phyloP scores from a whole-genome alignment of 108 stramenopile species.

The Cyclostephanos invisitatus region DNA sequence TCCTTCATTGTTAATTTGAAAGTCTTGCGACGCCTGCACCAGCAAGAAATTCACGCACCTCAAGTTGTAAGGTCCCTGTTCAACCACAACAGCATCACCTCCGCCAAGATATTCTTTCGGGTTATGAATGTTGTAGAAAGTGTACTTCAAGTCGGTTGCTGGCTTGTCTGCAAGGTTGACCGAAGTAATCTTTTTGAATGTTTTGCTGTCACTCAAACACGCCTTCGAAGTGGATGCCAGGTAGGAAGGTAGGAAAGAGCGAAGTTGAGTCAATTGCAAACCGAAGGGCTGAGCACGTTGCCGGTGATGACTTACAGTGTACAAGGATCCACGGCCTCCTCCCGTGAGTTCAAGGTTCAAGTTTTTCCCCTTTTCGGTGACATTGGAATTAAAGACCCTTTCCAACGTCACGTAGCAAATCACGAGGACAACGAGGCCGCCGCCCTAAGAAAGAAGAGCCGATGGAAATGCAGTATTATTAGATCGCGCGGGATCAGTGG shows the following conservation, averaged over 20 bases:
- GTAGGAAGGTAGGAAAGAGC: neutral
- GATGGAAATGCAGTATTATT: neutral
- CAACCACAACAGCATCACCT: slow-evolving; percentile 47
- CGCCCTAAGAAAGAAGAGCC: slow-evolving; percentile 21
- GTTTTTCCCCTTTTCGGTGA: slow-evolving; percentile 10
- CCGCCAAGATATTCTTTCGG: slow-evolving; percentile 54
- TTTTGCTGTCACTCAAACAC: slow-evolving; percentile 36
- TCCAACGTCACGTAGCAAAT: slow-evolving; percentile 34
- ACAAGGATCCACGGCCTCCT: slow-evolving; percentile 44
- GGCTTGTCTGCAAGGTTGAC: slow-evolving; percentile 50
- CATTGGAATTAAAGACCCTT: slow-evolving; percentile 16
- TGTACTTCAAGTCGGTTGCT: slow-evolving; percentile 43
- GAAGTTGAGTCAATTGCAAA: neutral
- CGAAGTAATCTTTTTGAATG: slow-evolving; percentile 43
- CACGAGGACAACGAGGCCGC: slow-evolving; percentile 43
- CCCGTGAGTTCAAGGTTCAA: slow-evolving; percentile 26
- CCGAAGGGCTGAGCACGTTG: neutral
- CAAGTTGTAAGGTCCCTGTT: slow-evolving; percentile 50
- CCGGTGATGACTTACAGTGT: slow-evolving; percentile 36
- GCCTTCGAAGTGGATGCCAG: slow-evolving; percentile 14
- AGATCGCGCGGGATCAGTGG: neutral
- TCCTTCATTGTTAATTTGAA: neutral
- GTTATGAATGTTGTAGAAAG: slow-evolving; percentile 51
- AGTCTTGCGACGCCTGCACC: neutral
- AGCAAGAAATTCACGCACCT: slow-evolving; percentile 15